These are phyloP conservation scores for Singerocomus inundabilis DNA, from an alignment of 1,284 basidiomycete species.

Conservation along the genomic window DNA sequence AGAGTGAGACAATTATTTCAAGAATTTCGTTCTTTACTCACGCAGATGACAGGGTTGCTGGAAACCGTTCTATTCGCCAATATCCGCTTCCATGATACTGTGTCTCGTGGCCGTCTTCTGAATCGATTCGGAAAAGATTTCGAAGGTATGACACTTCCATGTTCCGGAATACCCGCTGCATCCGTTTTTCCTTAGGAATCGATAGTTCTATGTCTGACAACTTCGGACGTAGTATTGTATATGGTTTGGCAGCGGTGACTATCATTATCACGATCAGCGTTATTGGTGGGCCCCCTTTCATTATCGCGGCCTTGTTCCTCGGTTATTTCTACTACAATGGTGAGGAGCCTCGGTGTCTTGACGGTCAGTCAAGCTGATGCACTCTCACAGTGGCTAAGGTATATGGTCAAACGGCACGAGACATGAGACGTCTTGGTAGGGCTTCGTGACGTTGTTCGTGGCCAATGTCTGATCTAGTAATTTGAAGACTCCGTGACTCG, in stretches of 20 bases:
- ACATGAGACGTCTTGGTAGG: slow-evolving; percentile 82
- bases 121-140: slow-evolving; percentile 95
- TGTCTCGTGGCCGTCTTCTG: slow-evolving; percentile 80
- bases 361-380: neutral
- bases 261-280: slow-evolving; percentile 77
- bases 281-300: slow-evolving; percentile 78
- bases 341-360: slow-evolving; percentile 34
- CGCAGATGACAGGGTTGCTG: slow-evolving; percentile 55
- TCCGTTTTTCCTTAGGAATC: slow-evolving; percentile 50
- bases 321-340: slow-evolving; percentile 69
- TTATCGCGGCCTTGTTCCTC: slow-evolving; percentile 60
- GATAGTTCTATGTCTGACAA: slow-evolving; percentile 87
- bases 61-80: slow-evolving; percentile 87
- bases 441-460: neutral
- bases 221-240: slow-evolving; percentile 75
- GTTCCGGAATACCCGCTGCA: neutral
- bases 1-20: slow-evolving; percentile 44
- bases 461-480: neutral
- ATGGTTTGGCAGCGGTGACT: slow-evolving; percentile 54
- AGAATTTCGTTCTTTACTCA: slow-evolving; percentile 6
- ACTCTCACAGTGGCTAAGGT: slow-evolving; percentile 50
- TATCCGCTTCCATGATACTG: slow-evolving; percentile 92
- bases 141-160: slow-evolving; percentile 55
- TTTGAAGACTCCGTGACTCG: slow-evolving; percentile 78
- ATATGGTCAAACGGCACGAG: slow-evolving; percentile 81